phyloP scores from a whole-genome alignment of 139 green algal species.

The Tetraselmis striata region DNA sequence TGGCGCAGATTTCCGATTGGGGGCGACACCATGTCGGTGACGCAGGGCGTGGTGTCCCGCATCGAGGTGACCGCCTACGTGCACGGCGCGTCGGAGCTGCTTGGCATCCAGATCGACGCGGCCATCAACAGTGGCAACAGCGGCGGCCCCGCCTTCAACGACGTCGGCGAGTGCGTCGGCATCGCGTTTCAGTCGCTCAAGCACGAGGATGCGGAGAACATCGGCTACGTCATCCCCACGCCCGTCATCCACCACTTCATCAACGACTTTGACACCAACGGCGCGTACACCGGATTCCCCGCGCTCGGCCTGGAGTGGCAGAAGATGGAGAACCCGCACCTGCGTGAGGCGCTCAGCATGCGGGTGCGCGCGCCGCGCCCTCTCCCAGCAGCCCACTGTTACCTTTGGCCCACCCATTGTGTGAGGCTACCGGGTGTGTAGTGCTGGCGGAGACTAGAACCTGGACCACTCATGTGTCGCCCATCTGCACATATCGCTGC shows the following conservation, averaged over 20 bases:
- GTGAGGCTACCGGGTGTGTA: too few relatives aligned
- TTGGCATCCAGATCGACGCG: slow-evolving; percentile 73
- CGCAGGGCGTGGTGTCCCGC: slow-evolving; percentile 64
- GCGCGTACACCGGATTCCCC: slow-evolving; percentile 82
- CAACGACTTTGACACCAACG: slow-evolving; percentile 65
- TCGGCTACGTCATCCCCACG: slow-evolving; percentile 91
- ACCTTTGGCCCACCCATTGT: too few relatives aligned
- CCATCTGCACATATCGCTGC: too few relatives aligned
- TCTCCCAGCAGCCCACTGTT: too few relatives aligned
- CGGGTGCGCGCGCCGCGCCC: too few relatives aligned
- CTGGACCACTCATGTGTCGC: too few relatives aligned
- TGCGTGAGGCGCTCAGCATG: slow-evolving; percentile 65
- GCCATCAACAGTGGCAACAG: slow-evolving; percentile 70
- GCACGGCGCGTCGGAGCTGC: slow-evolving; percentile 84
- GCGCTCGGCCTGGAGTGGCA: slow-evolving; percentile 85
- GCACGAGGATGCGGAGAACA: slow-evolving; percentile 59
- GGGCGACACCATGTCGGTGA: slow-evolving; percentile 82
- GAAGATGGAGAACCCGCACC: slow-evolving; percentile 80
- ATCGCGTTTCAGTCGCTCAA: slow-evolving; percentile 91
- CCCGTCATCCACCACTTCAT: slow-evolving; percentile 93
- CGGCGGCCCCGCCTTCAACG: slow-evolving; percentile 83
- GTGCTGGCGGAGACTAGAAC: too few relatives aligned
- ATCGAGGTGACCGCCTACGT: slow-evolving; percentile 94
- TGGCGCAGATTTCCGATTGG: slow-evolving; percentile 62
- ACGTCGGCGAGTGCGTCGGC: slow-evolving; percentile 72